Evolutionary conservation across 2,329 filamentous ascomycete genomes (phyloP), one percentile per base, ranked within the genome.

Genomic region (Beauveria sp.): DNA sequence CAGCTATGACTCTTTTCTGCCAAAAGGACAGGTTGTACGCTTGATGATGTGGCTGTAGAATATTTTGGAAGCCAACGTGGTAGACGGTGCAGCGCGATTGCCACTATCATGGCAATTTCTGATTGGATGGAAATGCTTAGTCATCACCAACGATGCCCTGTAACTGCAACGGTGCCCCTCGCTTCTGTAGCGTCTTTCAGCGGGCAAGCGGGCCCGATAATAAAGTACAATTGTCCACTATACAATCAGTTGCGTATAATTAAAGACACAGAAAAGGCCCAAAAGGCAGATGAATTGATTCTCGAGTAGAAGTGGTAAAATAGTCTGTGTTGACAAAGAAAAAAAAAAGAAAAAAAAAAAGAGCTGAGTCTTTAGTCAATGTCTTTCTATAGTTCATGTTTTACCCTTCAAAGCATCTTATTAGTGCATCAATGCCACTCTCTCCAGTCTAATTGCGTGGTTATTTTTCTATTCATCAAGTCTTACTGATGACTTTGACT

Each of bases 11-110:
- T 57, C 60, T 45, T 51, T 50, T 42, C 22, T 14, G 28, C n/a
- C 31, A 52, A 62, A 43, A 62, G 60, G 60, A 62, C 60, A 62
- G 45, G 45, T 45, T 61, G 60, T 61, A 55, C 18, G 16, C 20
- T 61, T 31, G 53, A 22, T 51, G 46, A 56, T 50, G 60, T 52
- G 53, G 43, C 60, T 40, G 38, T 52, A 57, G 53, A 62, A 62
- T 48, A 45, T 45, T 45, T 51, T 57, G 16, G 52, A 62, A 56
- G 51, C 42, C 22, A 18, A 10, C 2, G 58, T 46, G 38, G 20
- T 10, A 48, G 12, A 18, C 38, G n/a, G 59, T 28, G 14, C 59
- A 61, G 51, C 9, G 50, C 43, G 5, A 45, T 55, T 40, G 43
- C 51, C 45, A 42, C 50, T 52, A 28, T 9, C 58, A 53, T 61